Evolutionary conservation across 164 flowering plant genomes (phyloP).

Genomic region (Tinospora cordifolia): DNA sequence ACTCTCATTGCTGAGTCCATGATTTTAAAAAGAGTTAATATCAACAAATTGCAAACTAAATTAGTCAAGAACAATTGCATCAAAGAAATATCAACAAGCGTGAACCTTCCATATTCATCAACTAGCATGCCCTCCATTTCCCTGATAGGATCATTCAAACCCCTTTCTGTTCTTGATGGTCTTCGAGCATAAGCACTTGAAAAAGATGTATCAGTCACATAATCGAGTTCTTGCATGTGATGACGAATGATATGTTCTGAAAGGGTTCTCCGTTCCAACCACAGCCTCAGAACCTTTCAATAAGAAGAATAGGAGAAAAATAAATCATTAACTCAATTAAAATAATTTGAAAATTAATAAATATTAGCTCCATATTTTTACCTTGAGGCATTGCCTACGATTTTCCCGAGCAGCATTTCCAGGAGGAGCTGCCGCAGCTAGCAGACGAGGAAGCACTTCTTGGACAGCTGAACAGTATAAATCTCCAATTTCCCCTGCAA

Average conservation of each 20-base stretch:
- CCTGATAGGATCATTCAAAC: conserved; percentile 83
- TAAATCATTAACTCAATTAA: not conserved
- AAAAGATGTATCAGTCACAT: conserved; percentile 35
- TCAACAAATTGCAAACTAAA: not conserved
- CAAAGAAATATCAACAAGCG: not conserved
- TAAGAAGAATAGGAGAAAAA: not conserved
- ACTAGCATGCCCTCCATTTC: conserved; percentile 97
- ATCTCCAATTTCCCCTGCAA: conserved; percentile 59
- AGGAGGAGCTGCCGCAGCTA: conserved; percentile 91
- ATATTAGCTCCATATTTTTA: conserved; percentile 17
- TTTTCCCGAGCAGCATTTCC: conserved; percentile 72
- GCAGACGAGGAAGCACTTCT: conserved; percentile 58
- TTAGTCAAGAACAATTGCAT: not conserved
- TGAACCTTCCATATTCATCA: conserved; percentile 95
- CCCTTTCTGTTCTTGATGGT: conserved; percentile 64
- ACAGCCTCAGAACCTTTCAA: conserved; percentile 78
- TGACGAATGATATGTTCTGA: conserved; percentile 69
- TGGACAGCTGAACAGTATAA: conserved; percentile 69
- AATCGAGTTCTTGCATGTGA: conserved; percentile 75
- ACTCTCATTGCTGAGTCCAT: conserved; percentile 74
- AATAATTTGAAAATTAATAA: conserved; percentile 9
- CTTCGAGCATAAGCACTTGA: conserved; percentile 48
- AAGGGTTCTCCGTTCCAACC: conserved; percentile 78
- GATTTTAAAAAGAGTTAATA: conserved; percentile 9
- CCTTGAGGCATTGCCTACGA: conserved; percentile 94